Evolutionary conservation across 768 basidiomycete species (phyloP).

Genomic region (Saitozyma sp.): DNA sequence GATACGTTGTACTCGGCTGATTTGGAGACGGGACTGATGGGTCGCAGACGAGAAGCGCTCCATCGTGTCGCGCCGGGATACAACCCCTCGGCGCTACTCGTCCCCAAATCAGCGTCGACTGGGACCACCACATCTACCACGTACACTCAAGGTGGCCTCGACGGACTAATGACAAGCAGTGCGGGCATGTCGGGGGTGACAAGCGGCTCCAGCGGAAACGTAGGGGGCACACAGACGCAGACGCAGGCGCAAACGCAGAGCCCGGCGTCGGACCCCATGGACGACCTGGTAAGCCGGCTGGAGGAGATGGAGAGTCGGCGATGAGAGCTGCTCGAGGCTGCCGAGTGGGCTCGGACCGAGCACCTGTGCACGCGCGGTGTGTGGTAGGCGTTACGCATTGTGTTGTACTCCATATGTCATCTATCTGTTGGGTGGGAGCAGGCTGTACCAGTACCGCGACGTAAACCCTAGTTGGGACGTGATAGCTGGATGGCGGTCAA

Average conservation of each 20-base stretch:
- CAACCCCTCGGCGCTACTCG: constrained; percentile 40
- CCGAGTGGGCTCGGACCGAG: too few species aligned
- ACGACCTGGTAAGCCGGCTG: constrained; percentile 76
- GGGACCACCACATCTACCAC: background rate
- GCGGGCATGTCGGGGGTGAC: constrained; percentile 12
- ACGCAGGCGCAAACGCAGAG: too few species aligned
- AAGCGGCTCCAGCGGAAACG: constrained; percentile 17
- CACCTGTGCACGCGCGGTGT: too few species aligned
- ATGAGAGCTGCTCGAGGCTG: too few species aligned
- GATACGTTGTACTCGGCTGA: background rate
- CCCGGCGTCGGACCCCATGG: constrained; percentile 63
- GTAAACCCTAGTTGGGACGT: too few species aligned
- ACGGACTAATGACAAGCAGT: background rate
- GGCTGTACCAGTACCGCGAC: too few species aligned
- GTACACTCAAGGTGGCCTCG: constrained; percentile 8
- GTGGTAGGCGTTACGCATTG: too few species aligned
- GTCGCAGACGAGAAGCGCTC: constrained; percentile 38
- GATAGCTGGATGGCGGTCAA: too few species aligned
- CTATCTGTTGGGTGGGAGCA: too few species aligned
- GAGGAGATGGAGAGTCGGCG: constrained; percentile 63
- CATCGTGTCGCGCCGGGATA: constrained; percentile 46
- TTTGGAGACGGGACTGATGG: background rate
- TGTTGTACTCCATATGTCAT: too few species aligned
- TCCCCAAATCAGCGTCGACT: constrained; percentile 26
- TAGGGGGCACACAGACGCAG: too few species aligned